phyloP scores from a whole-genome alignment of 306 rosid species.

The Citrullus mucosospermus region DNA sequence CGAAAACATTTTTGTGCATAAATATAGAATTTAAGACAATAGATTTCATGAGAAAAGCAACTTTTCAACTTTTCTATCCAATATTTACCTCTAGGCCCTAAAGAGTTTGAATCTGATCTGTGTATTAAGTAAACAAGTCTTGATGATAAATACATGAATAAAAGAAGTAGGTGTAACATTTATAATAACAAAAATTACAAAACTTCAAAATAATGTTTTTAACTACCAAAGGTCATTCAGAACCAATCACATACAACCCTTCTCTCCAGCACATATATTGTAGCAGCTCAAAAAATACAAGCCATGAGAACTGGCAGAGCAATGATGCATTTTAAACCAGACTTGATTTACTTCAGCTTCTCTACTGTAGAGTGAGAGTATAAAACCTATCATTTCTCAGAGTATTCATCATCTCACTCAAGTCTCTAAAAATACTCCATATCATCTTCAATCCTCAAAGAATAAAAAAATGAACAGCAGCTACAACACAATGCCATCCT shows the following conservation, averaged over 20 bases:
- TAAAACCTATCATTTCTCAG: neutral
- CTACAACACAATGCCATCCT: constrained; percentile 7
- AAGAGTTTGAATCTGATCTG: neutral
- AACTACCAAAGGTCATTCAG: neutral
- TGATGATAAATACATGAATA: neutral
- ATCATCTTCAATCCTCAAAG: constrained; percentile 12
- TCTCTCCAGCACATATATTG: neutral
- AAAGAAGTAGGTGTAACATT: neutral
- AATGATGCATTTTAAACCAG: neutral
- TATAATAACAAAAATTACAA: neutral
- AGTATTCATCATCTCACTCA: neutral
- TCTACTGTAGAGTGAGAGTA: neutral
- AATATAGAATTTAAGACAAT: neutral
- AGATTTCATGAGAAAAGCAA: neutral
- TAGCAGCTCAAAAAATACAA: neutral
- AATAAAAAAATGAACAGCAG: constrained; percentile 27
- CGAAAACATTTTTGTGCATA: neutral
- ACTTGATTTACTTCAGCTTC: neutral
- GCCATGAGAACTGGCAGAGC: neutral
- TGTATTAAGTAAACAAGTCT: neutral
- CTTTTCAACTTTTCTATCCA: neutral
- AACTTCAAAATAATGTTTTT: neutral
- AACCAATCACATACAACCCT: neutral
- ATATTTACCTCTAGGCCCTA: neutral
- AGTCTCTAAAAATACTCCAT: neutral